Base-by-base conservation (phyloP, 176 grass and related monocot species). In the Carex scoparia region DNA sequence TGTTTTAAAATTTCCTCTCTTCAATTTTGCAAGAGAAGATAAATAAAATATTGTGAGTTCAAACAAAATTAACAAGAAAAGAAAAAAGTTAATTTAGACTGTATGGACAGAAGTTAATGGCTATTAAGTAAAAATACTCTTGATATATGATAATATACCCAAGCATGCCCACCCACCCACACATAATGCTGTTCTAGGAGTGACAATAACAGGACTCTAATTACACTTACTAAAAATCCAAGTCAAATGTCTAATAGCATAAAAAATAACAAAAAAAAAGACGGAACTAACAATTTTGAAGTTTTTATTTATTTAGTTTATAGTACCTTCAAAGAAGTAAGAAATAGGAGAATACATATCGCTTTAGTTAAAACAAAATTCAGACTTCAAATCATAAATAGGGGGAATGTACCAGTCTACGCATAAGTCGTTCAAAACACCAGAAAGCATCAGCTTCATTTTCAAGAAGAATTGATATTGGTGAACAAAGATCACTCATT, bases 401-500 rank as follows among this genome's bases (percentile, higher is more conserved):
- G 13, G 70, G 48, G 18, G 19, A 68, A 56, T 53, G 84, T 88
- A 98, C 95, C 91, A 98, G 81, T 87, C 93, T 98, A 35, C 95
- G 95, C 95, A 95, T 98, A 35, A 98, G 91, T 72, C 86, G 92
- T 85, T 98, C 93, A 88, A 98, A 98, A 88, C 95, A 98, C 95
- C 95, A 98, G 91, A 98, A 98, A 51, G 93, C 95, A 88, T 98
- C 91, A 40, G 95, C 95, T 90, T 98, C 95, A 83, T 98, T 92
- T 87, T 98, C 95, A 80, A 98, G 19, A 84, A 98, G 72, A 55
- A 98, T 88, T 44, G 93, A 89, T 86, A 98, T 95, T 77, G 93
- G 95, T 80, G 95, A 98, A 88, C 93, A 95, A 89, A 98, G 89
- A 90, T 98, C 95, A 82, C 93, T 95, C 95, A 98, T 98, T 87